Base-by-base conservation (phyloP, 2,329 filamentous ascomycete genomes). In the Colletotrichum cereale region DNA sequence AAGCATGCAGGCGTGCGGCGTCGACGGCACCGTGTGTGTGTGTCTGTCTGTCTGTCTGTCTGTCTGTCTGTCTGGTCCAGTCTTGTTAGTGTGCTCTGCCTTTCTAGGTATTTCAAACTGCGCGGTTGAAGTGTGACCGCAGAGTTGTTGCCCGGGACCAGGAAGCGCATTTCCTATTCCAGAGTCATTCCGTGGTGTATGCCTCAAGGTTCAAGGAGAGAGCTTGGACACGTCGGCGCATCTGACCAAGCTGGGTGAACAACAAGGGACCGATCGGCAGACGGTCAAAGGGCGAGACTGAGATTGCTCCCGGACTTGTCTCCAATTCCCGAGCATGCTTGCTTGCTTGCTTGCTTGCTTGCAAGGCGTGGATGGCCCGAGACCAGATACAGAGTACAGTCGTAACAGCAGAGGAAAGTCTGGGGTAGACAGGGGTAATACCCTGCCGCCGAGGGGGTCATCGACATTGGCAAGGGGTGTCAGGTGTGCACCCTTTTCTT, bases 371-470 rank as follows among this genome's bases (percentile, higher is more conserved):
- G 67, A 40, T 72, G 66, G 70, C 57, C 70, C 48, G 60, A 47
- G 70, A 61, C 71, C 67, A 71, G 57, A 71, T n/a, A 26, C 60
- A 50, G n/a, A n/a, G n/a, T n/a, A n/a, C n/a, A 38, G 52, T 34
- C 18, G 44, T 16, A n/a, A n/a, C n/a, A n/a, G n/a, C n/a, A 52
- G 14, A 52, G 55, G 48, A 64, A 64, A 73, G 68, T 73, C 71
- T 57, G 71, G 71, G 71, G 71, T 71, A 73, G 47, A 73, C 71
- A 73, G 62, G 71, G 71, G 60, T 67, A 34, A 6, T 26, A 53
- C 57, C 62, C n/a, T 47, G 44, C 8, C 50, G 26, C 21, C 57
- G 36, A 53, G 66, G 61, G 34, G 53, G 2, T 24, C 14, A 56
- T 56, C n/a, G 34, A 29, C 36, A 31, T 42, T 29, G 21, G 48